phyloP scores from a whole-genome alignment of 2,329 filamentous ascomycete species.

The Stylonectria norvegica region DNA sequence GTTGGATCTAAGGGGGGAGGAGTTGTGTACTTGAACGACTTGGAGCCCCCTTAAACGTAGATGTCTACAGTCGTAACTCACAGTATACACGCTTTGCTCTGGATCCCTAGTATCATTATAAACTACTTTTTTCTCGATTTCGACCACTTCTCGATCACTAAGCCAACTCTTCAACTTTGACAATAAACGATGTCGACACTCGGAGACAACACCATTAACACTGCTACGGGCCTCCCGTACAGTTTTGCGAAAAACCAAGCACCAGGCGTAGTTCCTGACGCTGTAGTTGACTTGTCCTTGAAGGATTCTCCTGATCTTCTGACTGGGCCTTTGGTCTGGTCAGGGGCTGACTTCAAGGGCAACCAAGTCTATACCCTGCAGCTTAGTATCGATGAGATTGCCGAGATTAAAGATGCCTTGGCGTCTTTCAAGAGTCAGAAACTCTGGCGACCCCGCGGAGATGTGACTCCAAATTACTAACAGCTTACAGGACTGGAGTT shows the following conservation, averaged over 20 bases:
- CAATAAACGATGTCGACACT: constrained; percentile 14
- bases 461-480: constrained; percentile 11
- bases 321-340: constrained; percentile 24
- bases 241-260: constrained; percentile 4
- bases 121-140: background rate
- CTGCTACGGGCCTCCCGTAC: constrained; percentile 3
- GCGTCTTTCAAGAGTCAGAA: constrained; percentile 27
- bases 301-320: constrained; percentile 11
- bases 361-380: constrained; percentile 13
- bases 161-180: background rate
- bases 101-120: constrained; percentile 1
- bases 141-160: background rate
- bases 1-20: constrained; percentile 3
- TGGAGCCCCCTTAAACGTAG: background rate
- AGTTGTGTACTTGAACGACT: constrained; percentile 15
- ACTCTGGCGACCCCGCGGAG: background rate
- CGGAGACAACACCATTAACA: constrained; percentile 10
- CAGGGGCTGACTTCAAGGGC: constrained; percentile 18
- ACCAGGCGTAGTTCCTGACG: constrained; percentile 14
- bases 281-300: constrained; percentile 1
- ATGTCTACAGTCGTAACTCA: background rate
- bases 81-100: background rate
- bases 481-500: constrained; percentile 14
- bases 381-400: constrained; percentile 16
- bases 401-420: constrained; percentile 24